Percentiles rank a stretch among this genome's conserved stretches.
phyloP scores from a whole-genome alignment of 768 basidiomycete species.

The Leucogyrophana mollusca region DNA sequence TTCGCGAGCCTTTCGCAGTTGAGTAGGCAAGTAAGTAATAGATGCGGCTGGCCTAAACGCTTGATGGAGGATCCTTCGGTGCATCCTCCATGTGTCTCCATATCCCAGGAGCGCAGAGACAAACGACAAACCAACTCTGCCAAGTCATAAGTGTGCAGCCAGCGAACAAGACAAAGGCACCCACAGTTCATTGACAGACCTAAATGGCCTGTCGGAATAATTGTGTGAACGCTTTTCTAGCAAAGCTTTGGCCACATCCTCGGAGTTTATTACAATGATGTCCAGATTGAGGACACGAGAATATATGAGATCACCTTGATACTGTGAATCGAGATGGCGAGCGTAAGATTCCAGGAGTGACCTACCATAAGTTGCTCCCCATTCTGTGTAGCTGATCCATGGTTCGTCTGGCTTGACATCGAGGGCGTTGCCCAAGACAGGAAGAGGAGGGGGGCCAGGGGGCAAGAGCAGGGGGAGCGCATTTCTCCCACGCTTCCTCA shows the following conservation, averaged over 20 bases:
- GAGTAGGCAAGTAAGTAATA: slow-evolving; percentile 14
- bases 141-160: background rate
- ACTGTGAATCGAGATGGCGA: too few species aligned
- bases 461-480: background rate
- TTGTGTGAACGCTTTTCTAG: slow-evolving; percentile 35
- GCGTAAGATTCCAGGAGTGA: too few species aligned
- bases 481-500: background rate
- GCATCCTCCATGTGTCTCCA: slow-evolving; percentile 7
- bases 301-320: slow-evolving; percentile 29
- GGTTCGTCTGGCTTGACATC: slow-evolving; percentile 3
- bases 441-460: slow-evolving; percentile 3
- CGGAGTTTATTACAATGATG: slow-evolving; percentile 33
- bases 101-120: slow-evolving; percentile 14
- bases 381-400: slow-evolving; percentile 2
- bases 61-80: slow-evolving; percentile 17
- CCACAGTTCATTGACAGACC: background rate
- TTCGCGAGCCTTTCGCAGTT: slow-evolving; percentile 3
- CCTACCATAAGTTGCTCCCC: slow-evolving; percentile 3
- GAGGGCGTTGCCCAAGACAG: slow-evolving; percentile 2
- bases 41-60: slow-evolving; percentile 16
- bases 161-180: background rate
- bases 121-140: slow-evolving; percentile 27
- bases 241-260: slow-evolving; percentile 29
- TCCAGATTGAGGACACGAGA: slow-evolving; percentile 23
- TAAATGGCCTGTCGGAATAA: slow-evolving; percentile 33